phyloP scores from a whole-genome alignment of 2,329 filamentous ascomycete genomes.

The Sporothrix curviconia region DNA sequence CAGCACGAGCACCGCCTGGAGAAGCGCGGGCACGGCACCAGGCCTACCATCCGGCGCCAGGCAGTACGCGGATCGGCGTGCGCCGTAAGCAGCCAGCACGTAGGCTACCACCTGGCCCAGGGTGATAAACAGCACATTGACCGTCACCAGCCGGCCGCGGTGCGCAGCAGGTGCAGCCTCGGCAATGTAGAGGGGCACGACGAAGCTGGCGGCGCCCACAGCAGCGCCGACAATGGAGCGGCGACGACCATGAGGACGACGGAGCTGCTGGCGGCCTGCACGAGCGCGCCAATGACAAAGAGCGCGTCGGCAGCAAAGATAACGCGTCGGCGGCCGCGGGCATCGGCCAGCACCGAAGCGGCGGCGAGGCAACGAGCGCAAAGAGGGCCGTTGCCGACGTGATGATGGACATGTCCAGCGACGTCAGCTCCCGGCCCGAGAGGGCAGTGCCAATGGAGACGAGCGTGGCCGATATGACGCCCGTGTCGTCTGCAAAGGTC shows the following conservation, averaged over 20 bases:
- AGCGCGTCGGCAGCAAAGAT: slow-evolving; percentile 59
- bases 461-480: slow-evolving; percentile 62
- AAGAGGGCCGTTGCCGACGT: slow-evolving; percentile 63
- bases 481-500: slow-evolving; percentile 50
- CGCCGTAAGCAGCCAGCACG: slow-evolving; percentile 63
- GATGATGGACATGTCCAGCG: slow-evolving; percentile 63
- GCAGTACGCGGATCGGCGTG: slow-evolving; percentile 47
- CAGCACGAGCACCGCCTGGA: slow-evolving; percentile 63
- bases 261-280: slow-evolving; percentile 53
- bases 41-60: slow-evolving; percentile 88
- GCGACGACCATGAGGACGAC: slow-evolving; percentile 59
- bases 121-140: slow-evolving; percentile 77
- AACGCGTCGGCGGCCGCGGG: slow-evolving; percentile 53
- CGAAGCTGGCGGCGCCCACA: slow-evolving; percentile 71
- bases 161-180: slow-evolving; percentile 73
- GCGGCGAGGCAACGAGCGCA: slow-evolving; percentile 59
- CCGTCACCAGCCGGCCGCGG: slow-evolving; percentile 73
- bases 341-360: slow-evolving; percentile 58
- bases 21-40: slow-evolving; percentile 70
- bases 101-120: slow-evolving; percentile 86
- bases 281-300: slow-evolving; percentile 60
- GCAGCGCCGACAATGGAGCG: slow-evolving; percentile 64
- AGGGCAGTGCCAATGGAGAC: slow-evolving; percentile 57
- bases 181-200: slow-evolving; percentile 81
- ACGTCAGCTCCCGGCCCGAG: slow-evolving; percentile 48